Base-by-base conservation (phyloP, 2,329 filamentous ascomycete species). In the Aspergillus jensenii region DNA sequence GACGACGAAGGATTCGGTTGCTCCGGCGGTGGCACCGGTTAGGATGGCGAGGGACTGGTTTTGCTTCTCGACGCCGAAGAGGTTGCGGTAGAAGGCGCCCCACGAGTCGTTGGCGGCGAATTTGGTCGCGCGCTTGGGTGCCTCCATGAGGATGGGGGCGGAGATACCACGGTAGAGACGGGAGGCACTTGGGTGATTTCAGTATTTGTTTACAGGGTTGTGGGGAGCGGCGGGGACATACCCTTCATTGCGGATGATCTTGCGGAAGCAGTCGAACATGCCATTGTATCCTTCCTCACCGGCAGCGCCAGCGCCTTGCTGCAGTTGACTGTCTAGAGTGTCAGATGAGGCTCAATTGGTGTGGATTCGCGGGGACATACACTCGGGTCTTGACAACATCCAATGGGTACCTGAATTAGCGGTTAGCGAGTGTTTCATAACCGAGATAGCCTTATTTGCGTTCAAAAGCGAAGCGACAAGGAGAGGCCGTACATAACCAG, bases 61-160 rank as follows among this genome's bases (percentile, higher is more conserved):
- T 88, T 96, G 95, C 81, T 96, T 90, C 56, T 86, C 77, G 56
- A 89, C 83, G 65, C 90, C 91, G 74, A 99, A 98, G 51, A 89
- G 75, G 67, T 89, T 89, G 73, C 92, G 90, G 82, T 96, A 99
- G 78, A 97, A 85, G 78, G 92, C 87, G 70, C 95, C 95, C 95
- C 95, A 99, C 76, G 93, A 91, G 76, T 99, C 95, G 79, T 99
- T 99, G 79, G 95, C 95, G 47, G 95, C 93, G 78, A 99, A 99
- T 79, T 99, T 99, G 81, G 91, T 98, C 44, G 93, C 93, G 79
- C 92, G 85, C 86, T 96, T 96, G 78, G 90, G 88, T 56, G 93
- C 93, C 79, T 98, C 93, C 93, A 99, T 99, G 66, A 98, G 84
- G 72, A 99, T 98, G 51, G 95, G 95, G 25, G 95, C 93, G 45